These are phyloP conservation scores for Podaxis sp. DNA, from an alignment of 768 basidiomycete genomes.

Conservation along the genomic window DNA sequence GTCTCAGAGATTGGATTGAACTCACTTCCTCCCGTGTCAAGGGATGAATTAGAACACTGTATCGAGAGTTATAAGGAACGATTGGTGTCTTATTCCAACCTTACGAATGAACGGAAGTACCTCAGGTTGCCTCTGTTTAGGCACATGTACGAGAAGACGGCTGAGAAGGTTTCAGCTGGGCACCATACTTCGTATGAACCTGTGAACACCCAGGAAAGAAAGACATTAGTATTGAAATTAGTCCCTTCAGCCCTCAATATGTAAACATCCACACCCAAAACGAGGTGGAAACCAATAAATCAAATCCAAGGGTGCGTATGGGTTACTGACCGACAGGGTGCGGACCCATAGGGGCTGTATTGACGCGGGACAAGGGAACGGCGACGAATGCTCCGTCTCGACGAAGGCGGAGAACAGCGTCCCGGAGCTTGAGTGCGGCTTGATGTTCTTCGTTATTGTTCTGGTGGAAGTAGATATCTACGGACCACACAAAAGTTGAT, in stretches of 20 bases:
- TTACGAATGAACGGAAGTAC: constrained; percentile 31
- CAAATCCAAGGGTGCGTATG: not conserved
- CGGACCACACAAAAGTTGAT: not conserved
- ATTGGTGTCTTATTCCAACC: not conserved
- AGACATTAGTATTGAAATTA: not conserved
- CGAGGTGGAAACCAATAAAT: not conserved
- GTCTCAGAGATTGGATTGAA: not conserved
- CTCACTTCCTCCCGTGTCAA: constrained; percentile 69
- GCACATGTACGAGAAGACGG: constrained; percentile 77
- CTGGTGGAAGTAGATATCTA: constrained; percentile 82
- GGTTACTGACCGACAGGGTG: constrained; percentile 66
- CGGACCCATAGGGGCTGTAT: constrained; percentile 67
- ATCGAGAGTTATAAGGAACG: not conserved
- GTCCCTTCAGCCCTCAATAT: not conserved
- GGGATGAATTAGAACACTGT: constrained; percentile 75
- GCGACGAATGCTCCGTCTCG: constrained; percentile 79
- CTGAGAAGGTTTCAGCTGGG: constrained; percentile 69
- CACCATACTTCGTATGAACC: constrained; percentile 85
- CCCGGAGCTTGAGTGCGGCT: constrained; percentile 66
- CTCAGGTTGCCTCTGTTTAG: constrained; percentile 68
- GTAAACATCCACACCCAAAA: not conserved
- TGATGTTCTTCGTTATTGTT: constrained; percentile 59
- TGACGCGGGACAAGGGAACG: constrained; percentile 73
- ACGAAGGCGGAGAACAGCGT: constrained; percentile 69
- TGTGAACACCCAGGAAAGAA: constrained; percentile 23